Evolutionary conservation across 441 rosid species (phyloP), one percentile per base, ranked within the genome.

Genomic region (Euphorbia corollata): DNA sequence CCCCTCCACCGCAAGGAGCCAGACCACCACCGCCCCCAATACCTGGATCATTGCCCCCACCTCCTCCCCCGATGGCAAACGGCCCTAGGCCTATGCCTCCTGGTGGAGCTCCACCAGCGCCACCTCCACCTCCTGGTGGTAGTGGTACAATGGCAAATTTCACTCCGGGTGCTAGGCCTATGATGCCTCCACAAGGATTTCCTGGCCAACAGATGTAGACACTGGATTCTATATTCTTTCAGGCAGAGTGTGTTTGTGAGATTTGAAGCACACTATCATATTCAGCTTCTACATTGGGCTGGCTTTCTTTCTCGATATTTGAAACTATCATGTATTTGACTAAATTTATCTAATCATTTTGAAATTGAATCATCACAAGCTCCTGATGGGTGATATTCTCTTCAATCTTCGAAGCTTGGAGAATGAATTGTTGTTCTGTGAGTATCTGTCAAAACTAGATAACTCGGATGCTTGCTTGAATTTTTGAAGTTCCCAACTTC

Each of bases 81-180:
- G 98, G 94, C 3, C 84, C 85, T 30, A 83, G 89, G 72, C 80
- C 90, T 39, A 85, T 86, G 85, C 96, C 90, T 59, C 91, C 85
- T 8, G 86, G 87, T 13, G 89, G 90, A 61, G 76, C 81, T 64
- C 84, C 90, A 41, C 70, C 83, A 59, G 85, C 87, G 10, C 94
- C 94, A 19, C 98, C 93, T 6, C 91, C 90, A 30, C 91, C 97
- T 48, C 77, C 86, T 19, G 83, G 87, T 22, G 89, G 89, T 39
- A 70, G 81, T 48, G 94, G 91, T 18, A 59, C 87, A 63, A 81
- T 83, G 87, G 71, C 80, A 36, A 85, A 79, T 72, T 88, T 85
- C 74, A 79, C 87, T 54, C 83, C 86, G 1, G 85, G 89, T 27
- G 59, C 75, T 57, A 73, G 84, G 63, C 88, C 86, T 57, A 78